A percentile compares a stretch with the other conserved stretches of the same genome.
phyloP scores from a whole-genome alignment of 2,329 filamentous ascomycete species.

The Plectosphaerella cucumerina region DNA sequence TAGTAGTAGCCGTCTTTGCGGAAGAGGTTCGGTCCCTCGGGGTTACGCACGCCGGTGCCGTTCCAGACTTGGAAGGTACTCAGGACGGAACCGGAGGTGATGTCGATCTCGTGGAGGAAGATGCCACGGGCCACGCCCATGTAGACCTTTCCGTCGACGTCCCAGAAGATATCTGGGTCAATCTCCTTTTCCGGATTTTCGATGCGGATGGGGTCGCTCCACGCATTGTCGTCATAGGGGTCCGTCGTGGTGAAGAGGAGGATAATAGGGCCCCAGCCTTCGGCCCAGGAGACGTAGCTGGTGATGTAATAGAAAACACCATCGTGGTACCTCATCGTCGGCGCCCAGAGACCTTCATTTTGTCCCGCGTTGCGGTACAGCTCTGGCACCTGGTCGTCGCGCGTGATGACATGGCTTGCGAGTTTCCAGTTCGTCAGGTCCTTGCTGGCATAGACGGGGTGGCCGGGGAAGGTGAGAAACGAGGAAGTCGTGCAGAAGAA shows the following conservation, averaged over 20 bases:
- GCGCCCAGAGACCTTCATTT: slow-evolving; percentile 38
- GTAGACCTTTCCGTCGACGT: slow-evolving; percentile 50
- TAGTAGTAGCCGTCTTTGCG: slow-evolving; percentile 48
- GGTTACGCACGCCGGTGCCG: slow-evolving; percentile 35
- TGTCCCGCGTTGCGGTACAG: slow-evolving; percentile 22
- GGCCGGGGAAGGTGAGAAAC: slow-evolving; percentile 47
- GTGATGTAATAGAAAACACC: slow-evolving; percentile 40
- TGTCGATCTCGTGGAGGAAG: slow-evolving; percentile 31
- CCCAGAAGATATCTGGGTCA: slow-evolving; percentile 49
- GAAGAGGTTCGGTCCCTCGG: slow-evolving; percentile 53
- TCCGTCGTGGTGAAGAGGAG: slow-evolving; percentile 11
- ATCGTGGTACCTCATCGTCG: slow-evolving; percentile 37
- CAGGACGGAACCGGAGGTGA: slow-evolving; percentile 33
- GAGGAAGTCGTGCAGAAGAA: slow-evolving; percentile 49
- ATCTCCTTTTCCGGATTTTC: slow-evolving; percentile 15
- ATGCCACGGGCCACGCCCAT: slow-evolving; percentile 35
- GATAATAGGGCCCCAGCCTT: slow-evolving; percentile 9
- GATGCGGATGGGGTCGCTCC: slow-evolving; percentile 21
- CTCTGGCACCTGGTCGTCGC: slow-evolving; percentile 35
- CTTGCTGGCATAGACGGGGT: slow-evolving; percentile 48
- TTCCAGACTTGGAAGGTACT: slow-evolving; percentile 40
- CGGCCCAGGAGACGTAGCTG: slow-evolving; percentile 17
- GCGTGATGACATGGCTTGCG: slow-evolving; percentile 32
- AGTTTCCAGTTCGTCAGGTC: slow-evolving; percentile 47
- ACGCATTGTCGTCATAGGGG: slow-evolving; percentile 15